Conservation (phyloP, 495 filamentous ascomycete species). For the Penicillium macrosclerotiorum region DNA sequence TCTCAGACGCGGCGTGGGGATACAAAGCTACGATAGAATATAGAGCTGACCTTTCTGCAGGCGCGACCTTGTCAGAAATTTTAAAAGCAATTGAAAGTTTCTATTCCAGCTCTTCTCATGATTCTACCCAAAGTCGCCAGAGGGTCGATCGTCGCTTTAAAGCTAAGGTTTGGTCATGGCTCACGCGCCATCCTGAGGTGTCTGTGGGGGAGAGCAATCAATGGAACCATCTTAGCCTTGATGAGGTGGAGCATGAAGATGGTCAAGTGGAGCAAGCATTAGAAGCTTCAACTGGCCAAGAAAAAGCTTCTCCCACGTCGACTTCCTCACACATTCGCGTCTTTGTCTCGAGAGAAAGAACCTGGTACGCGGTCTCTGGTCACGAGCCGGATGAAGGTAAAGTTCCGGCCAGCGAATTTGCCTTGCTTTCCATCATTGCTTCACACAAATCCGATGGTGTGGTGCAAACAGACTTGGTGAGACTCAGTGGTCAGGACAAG, state of each 20-base stretch:
- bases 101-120: conserved; percentile 27
- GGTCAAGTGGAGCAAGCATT: conserved; percentile 1
- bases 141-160: conserved; percentile 49
- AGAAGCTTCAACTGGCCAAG: conserved; percentile 2
- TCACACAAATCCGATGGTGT: conserved; percentile 67
- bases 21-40: neutral
- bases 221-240: conserved; percentile 44
- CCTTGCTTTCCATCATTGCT: conserved; percentile 77
- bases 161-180: conserved; percentile 57
- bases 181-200: conserved; percentile 52
- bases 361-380: conserved; percentile 79
- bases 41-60: conserved; percentile 24
- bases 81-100: conserved; percentile 37
- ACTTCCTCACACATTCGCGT: conserved; percentile 35
- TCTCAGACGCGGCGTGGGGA: neutral
- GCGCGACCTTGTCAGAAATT: conserved; percentile 42
- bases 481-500: conserved; percentile 80
- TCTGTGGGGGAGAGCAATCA: conserved; percentile 42
- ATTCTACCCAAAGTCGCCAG: conserved; percentile 21
- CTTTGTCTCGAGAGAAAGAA: conserved; percentile 58
- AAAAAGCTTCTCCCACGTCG: neutral
- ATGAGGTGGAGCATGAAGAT: conserved; percentile 38
- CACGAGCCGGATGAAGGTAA: conserved; percentile 73
- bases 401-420: conserved; percentile 67
- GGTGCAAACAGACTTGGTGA: conserved; percentile 73